A percentile compares a stretch with the other conserved stretches of the same genome.
These are phyloP conservation scores for Clarireedia monteithiana DNA, from an alignment of 2,329 filamentous ascomycete species.

Conservation along the genomic window DNA sequence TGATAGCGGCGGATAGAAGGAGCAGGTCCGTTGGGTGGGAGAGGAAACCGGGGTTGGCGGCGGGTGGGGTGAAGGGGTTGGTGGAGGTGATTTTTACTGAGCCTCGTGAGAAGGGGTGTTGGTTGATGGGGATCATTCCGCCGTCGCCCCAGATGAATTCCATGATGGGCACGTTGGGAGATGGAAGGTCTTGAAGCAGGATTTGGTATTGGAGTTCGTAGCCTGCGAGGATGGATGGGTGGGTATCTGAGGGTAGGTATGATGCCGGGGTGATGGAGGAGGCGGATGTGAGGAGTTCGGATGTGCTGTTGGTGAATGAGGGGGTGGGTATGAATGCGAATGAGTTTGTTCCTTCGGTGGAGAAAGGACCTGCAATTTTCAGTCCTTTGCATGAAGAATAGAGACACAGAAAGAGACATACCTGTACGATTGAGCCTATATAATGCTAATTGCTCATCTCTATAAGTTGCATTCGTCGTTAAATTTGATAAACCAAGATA, in stretches of 20 bases:
- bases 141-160: constrained; percentile 4
- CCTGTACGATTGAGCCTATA: constrained; percentile 5
- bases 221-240: not conserved
- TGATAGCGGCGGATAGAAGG: not conserved
- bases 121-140: constrained; percentile 38
- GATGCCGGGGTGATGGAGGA: not conserved
- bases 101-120: constrained; percentile 49
- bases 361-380: constrained; percentile 2
- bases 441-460: constrained; percentile 5
- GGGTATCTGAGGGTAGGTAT: not conserved
- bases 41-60: constrained; percentile 49
- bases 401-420: not conserved
- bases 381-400: no score
- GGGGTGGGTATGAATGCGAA: constrained; percentile 1
- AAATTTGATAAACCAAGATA: not conserved
- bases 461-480: constrained; percentile 4
- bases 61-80: constrained; percentile 32
- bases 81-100: constrained; percentile 45
- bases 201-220: constrained; percentile 6
- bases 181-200: constrained; percentile 5
- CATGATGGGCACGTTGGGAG: not conserved
- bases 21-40: constrained; percentile 26
- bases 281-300: not conserved
- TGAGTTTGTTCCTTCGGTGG: not conserved
- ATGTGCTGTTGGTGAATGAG: constrained; percentile 3